These are phyloP conservation scores for Pholiota adiposa DNA, from an alignment of 1,284 basidiomycete species.

Conservation along the genomic window DNA sequence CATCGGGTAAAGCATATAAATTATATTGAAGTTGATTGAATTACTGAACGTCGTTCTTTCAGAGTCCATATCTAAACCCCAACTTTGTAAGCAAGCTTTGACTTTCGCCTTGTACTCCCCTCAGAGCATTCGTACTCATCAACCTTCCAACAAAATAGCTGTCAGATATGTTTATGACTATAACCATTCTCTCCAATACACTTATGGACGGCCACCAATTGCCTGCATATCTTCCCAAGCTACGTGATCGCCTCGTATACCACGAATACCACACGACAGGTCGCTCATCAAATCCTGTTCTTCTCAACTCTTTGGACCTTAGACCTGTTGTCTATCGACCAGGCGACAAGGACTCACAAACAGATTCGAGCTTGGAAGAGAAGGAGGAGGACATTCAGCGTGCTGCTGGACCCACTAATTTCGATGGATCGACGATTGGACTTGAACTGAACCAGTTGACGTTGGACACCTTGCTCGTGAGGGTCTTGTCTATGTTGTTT, in stretches of 20 bases:
- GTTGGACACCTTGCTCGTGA: conserved; percentile 38
- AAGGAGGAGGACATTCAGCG: conserved; percentile 4
- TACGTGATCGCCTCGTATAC: conserved; percentile 45
- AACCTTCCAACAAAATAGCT: too few relatives aligned
- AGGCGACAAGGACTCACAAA: background rate
- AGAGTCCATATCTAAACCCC: conserved; percentile 48
- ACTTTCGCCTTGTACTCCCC: background rate
- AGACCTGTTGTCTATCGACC: background rate
- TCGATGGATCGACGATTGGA: conserved; percentile 42
- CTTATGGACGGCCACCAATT: conserved; percentile 37
- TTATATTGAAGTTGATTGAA: background rate
- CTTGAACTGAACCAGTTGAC: conserved; percentile 41
- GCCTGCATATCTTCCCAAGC: conserved; percentile 38
- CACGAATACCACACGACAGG: conserved; percentile 35
- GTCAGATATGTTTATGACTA: conserved; percentile 42
- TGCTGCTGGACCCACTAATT: conserved; percentile 27
- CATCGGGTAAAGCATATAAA: conserved; percentile 33
- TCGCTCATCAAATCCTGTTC: background rate
- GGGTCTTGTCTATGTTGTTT: conserved; percentile 3
- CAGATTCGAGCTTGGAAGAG: conserved; percentile 10
- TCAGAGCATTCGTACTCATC: background rate
- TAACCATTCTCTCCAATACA: conserved; percentile 40
- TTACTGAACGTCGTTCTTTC: background rate
- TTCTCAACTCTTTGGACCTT: background rate
- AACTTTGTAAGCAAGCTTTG: conserved; percentile 36